A percentile compares a stretch with the other conserved stretches of the same genome.
These are phyloP conservation scores for Rhodotorula sp. DNA, from an alignment of 1,284 basidiomycete genomes.

Conservation along the genomic window DNA sequence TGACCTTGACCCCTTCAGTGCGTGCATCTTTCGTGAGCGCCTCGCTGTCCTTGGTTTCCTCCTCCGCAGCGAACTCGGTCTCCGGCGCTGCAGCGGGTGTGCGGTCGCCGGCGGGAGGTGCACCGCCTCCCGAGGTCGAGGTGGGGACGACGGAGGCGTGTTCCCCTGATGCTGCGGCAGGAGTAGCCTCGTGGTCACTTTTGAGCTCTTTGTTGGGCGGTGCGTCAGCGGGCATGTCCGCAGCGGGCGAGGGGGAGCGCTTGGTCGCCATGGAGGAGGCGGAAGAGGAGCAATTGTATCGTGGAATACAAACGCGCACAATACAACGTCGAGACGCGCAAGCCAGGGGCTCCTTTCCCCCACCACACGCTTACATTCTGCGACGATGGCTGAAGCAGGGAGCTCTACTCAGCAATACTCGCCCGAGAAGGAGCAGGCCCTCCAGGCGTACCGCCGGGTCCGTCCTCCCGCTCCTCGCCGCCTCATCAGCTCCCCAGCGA, in stretches of 20 bases:
- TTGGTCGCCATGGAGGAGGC: neutral
- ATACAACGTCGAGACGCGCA: neutral
- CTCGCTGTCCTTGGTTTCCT: too few species aligned
- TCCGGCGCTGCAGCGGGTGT: neutral
- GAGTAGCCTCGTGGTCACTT: neutral
- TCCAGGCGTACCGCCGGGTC: conserved; percentile 54
- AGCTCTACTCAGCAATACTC: conserved; percentile 15
- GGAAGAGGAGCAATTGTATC: neutral
- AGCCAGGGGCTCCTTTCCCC: too few species aligned
- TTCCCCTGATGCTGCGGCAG: neutral
- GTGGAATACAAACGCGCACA: neutral
- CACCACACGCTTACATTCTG: neutral
- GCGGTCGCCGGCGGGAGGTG: neutral
- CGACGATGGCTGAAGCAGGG: conserved; percentile 21
- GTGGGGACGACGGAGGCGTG: neutral
- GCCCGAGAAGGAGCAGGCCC: conserved; percentile 51
- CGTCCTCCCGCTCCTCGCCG: neutral
- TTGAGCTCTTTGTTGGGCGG: neutral
- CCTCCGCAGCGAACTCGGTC: too few species aligned
- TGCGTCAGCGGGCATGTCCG: neutral
- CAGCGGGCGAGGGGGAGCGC: conserved; percentile 6
- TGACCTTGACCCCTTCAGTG: neutral
- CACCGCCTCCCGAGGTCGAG: neutral
- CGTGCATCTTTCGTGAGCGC: neutral
- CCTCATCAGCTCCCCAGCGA: neutral